A percentile compares a stretch with the other conserved stretches of the same genome.
Evolutionary conservation across 495 filamentous ascomycete species (phyloP).

Genomic region (Neurospora sp.): DNA sequence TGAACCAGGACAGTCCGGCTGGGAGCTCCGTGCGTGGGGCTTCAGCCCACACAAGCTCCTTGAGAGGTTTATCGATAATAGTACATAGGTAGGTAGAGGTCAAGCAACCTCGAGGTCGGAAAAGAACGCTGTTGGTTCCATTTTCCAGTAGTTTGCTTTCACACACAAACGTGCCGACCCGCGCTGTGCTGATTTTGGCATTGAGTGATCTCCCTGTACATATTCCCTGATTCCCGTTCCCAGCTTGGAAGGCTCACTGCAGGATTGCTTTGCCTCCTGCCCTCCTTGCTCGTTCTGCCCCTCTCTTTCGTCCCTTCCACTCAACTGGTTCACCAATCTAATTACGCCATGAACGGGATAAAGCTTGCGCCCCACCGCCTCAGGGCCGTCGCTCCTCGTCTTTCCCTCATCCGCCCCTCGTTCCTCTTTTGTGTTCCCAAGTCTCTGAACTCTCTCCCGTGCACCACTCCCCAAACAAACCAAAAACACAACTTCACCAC

Average conservation of each 20-base stretch:
- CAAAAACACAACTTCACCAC: neutral
- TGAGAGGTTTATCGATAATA: neutral
- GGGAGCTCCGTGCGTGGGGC: neutral
- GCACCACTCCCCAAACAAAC: neutral
- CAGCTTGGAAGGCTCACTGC: neutral
- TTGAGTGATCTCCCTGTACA: neutral
- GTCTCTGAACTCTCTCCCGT: neutral
- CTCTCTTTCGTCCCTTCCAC: neutral
- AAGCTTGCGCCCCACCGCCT: neutral
- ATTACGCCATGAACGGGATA: neutral
- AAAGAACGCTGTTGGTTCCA: neutral
- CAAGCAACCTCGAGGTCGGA: neutral
- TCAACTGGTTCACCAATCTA: conserved; percentile 1
- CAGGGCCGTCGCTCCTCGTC: neutral
- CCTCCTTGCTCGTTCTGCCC: neutral
- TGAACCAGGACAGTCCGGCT: neutral
- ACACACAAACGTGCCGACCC: neutral
- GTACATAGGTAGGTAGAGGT: neutral
- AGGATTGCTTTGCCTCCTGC: neutral
- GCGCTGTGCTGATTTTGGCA: neutral
- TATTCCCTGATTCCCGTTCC: neutral
- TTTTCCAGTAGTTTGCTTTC: neutral
- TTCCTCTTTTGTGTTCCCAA: neutral
- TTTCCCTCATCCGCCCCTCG: conserved; percentile 2
- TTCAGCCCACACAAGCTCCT: neutral